Base-by-base conservation (phyloP, 257 asterid species). In the Osmanthus fragrans region DNA sequence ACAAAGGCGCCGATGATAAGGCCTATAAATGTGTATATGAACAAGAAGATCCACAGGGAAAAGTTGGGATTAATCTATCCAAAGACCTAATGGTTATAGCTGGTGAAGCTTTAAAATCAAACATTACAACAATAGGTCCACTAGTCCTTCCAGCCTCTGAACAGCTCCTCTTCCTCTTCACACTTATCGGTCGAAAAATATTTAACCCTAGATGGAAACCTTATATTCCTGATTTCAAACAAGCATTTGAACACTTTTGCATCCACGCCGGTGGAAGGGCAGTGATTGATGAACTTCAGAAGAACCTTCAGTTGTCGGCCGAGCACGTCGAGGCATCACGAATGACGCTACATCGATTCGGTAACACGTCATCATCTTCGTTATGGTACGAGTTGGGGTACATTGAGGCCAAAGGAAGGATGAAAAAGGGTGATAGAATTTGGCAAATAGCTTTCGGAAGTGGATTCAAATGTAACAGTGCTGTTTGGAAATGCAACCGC, bases 401-500 rank as follows among this genome's bases (percentile, higher is more conserved):
- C 75, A 71, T 71, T 13, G 75, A 71, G 25, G 36, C 75, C 33
- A 71, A 71, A 25, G 75, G 75, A 5, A 71, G 63, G 64, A 71
- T 71, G 75, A 71, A 71, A n/a, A 71, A 71, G 33, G 64, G 75
- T 25, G 64, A 71, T 1, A 25, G 75, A 15, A 33, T 71, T 1
- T 71, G 75, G 75, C 75, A 71, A 54, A 71, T 71, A 23, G 75
- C 75, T 19, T 71, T 71, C 33, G 75, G 75, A 19, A 71, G 75
- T 16, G 75, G 75, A 15, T 71, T 71, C 21, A 71, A 71, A 33
- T 71, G 75, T 21, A 71, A 71, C 75, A 71, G 75, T 45, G 75
- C 75, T 27, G 75, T 71, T 16, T 71, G 75, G 75, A 71, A 71
- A 13, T 71, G 75, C 21, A 71, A 71, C 21, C 64, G 75, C 12